Base-by-base conservation (phyloP, 2,329 filamentous ascomycete species). In the Verticillium tricorpus region DNA sequence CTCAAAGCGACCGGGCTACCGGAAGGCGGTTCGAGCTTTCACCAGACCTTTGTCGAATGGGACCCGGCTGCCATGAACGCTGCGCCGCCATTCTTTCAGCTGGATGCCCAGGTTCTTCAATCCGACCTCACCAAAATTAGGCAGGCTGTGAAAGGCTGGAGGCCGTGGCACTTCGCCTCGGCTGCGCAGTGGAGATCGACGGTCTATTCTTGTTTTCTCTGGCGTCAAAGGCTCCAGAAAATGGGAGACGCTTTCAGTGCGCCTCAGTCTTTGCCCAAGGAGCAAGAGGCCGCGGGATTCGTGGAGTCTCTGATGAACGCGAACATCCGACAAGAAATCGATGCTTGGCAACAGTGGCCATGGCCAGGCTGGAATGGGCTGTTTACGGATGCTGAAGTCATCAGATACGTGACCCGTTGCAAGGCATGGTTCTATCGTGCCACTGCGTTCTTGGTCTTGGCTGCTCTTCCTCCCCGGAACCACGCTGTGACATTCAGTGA, bases 341-440 rank as follows among this genome's bases (percentile, higher is more conserved):
- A 7, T 8, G 5, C 7, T 11, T 50, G 40, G 40, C 40, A 50
- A n/a, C n/a, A 7, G 6, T 22, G 9, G 17, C 40, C n/a, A n/a
- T 12, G 7, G 19, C 40, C 40, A 7, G n/a, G 19, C n/a, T 22
- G n/a, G n/a, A 17, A 22, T 19, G 40, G 40, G n/a, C 1, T 7
- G 7, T 50, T 50, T 2, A 11, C n/a, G 19, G n/a, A 22, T n/a
- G 7, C 6, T 1, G n/a, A 50, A 22, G 19, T n/a, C n/a, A 9
- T 50, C 5, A 8, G 7, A 5, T 12, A 50, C 19, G 4, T 17
- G 9, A 12, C 19, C n/a, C 7, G 3, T 2, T 22, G 50, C 11
- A 52, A 35, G 8, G 28, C 45, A 22, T 64, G 61, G 61, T 64
- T 64, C 61, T 64, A 57, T 31, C 59, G 61, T 3, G 61, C 63